Evolutionary conservation across 2,329 filamentous ascomycete species (phyloP).

Genomic region (Venturia asperata): DNA sequence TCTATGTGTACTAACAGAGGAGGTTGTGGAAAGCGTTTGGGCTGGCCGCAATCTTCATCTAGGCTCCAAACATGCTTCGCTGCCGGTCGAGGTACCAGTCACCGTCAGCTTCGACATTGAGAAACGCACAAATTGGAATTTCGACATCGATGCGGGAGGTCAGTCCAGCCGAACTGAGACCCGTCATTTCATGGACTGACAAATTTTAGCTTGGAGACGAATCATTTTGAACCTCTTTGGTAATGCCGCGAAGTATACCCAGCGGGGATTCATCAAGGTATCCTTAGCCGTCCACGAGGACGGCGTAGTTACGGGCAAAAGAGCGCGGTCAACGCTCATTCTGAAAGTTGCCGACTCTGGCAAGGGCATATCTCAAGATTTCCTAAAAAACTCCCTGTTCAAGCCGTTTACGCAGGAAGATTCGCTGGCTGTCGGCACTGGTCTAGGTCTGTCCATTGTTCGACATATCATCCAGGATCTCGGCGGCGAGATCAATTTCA

Average conservation of each 20-base stretch:
- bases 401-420: slow-evolving; percentile 19
- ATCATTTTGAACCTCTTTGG: slow-evolving; percentile 17
- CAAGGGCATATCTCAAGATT: slow-evolving; percentile 17
- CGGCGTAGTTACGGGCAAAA: background rate
- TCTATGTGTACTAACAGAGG: slow-evolving; percentile 16
- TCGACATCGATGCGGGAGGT: slow-evolving; percentile 47
- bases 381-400: slow-evolving; percentile 14
- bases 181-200: background rate
- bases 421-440: slow-evolving; percentile 16
- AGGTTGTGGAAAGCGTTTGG: slow-evolving; percentile 19
- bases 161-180: background rate
- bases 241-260: slow-evolving; percentile 21
- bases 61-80: background rate
- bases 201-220: slow-evolving; percentile 10
- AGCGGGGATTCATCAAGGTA: slow-evolving; percentile 24
- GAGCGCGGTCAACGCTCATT: background rate
- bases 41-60: background rate
- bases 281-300: slow-evolving; percentile 24
- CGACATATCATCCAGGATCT: slow-evolving; percentile 14
- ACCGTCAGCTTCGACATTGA: slow-evolving; percentile 13
- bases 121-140: slow-evolving; percentile 40
- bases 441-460: slow-evolving; percentile 16
- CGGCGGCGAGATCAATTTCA: slow-evolving; percentile 15
- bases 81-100: background rate
- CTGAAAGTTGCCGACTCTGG: slow-evolving; percentile 18